A percentile compares a stretch with the other conserved stretches of the same genome.
These are phyloP conservation scores for Ogataea pilisensis DNA, from an alignment of 805 yeast genomes.

Conservation along the genomic window DNA sequence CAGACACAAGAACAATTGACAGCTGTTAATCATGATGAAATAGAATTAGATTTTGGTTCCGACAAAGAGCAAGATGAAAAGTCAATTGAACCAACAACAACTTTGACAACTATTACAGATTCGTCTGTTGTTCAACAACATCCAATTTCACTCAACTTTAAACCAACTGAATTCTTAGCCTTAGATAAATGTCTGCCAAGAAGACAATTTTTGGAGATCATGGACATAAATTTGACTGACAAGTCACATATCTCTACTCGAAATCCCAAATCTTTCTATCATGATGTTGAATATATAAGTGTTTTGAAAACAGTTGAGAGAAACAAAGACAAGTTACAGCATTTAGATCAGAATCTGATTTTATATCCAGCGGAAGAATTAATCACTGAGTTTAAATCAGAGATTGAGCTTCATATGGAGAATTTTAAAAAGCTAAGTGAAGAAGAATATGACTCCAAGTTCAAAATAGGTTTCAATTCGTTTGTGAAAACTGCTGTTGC, in stretches of 20 bases:
- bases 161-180: slow-evolving; percentile 54
- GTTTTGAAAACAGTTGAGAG: slow-evolving; percentile 18
- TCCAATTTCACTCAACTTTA: slow-evolving; percentile 24
- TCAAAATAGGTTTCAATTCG: slow-evolving; percentile 12
- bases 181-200: slow-evolving; percentile 79
- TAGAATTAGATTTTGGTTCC: slow-evolving; percentile 29
- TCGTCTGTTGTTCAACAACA: not conserved
- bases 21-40: slow-evolving; percentile 34
- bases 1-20: too few species aligned
- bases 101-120: not conserved
- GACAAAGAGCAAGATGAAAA: not conserved
- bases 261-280: slow-evolving; percentile 25
- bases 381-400: slow-evolving; percentile 10
- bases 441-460: slow-evolving; percentile 8
- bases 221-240: slow-evolving; percentile 37
- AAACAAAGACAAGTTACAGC: slow-evolving; percentile 11
- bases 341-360: slow-evolving; percentile 7
- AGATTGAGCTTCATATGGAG: slow-evolving; percentile 8
- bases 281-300: slow-evolving; percentile 35
- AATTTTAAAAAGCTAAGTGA: slow-evolving; percentile 5
- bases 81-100: slow-evolving; percentile 14
- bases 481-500: slow-evolving; percentile 21
- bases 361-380: slow-evolving; percentile 12
- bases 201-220: slow-evolving; percentile 51
- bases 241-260: slow-evolving; percentile 10